These are phyloP conservation scores for Sporothrix variecibatus DNA, from an alignment of 2,329 filamentous ascomycete genomes.

Conservation along the genomic window DNA sequence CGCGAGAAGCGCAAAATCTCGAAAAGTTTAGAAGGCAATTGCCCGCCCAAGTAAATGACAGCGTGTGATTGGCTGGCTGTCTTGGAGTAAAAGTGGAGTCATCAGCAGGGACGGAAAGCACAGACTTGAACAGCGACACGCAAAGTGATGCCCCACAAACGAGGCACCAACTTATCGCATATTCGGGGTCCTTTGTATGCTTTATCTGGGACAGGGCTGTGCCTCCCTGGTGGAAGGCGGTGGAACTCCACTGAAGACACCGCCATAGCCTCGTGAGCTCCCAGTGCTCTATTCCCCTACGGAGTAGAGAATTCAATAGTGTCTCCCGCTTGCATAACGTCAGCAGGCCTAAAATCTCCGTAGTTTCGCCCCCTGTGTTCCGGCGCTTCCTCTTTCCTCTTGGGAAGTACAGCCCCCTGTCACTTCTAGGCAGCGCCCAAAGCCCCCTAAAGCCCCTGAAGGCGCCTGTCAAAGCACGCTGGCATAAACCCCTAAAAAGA, in stretches of 20 bases:
- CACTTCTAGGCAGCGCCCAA: constrained; percentile 5
- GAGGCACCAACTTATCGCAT: constrained; percentile 9
- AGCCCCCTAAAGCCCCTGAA: not conserved
- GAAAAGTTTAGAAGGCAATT: not conserved
- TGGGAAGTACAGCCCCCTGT: not conserved
- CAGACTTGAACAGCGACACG: not conserved
- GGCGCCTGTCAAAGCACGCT: not conserved
- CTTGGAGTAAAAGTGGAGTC: not conserved
- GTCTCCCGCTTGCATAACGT: not conserved
- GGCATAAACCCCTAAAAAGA: not conserved
- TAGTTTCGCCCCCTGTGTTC: constrained; percentile 10
- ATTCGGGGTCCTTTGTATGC: not conserved
- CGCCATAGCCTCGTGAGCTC: not conserved
- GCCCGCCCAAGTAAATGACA: not conserved
- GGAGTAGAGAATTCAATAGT: too few relatives aligned
- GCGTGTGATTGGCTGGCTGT: not conserved
- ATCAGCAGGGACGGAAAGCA: not conserved
- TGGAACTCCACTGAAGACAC: constrained; percentile 18
- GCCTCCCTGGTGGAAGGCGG: not conserved
- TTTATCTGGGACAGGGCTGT: constrained; percentile 4
- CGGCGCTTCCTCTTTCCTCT: not conserved
- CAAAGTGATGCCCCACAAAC: constrained; percentile 14
- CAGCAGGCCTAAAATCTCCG: constrained; percentile 1
- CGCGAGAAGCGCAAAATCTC: not conserved
- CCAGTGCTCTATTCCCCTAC: not conserved